Evolutionary conservation across 2,329 filamentous ascomycete species (phyloP).

Genomic region (Cryphonectria naterciae): DNA sequence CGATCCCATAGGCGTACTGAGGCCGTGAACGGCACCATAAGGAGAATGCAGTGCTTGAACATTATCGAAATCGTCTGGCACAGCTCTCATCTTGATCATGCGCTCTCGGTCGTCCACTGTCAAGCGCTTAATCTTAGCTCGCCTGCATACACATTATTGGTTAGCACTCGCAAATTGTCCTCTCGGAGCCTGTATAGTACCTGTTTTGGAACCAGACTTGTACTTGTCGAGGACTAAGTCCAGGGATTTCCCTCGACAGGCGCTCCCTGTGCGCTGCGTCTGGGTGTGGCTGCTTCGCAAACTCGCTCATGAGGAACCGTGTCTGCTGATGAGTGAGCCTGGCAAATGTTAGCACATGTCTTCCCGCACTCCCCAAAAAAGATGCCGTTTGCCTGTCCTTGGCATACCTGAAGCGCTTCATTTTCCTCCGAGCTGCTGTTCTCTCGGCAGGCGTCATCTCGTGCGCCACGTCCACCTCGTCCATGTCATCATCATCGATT

Average conservation of each 20-base stretch:
- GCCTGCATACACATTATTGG: slow-evolving; percentile 45
- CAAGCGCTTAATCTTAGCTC: slow-evolving; percentile 73
- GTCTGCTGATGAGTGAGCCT: slow-evolving; percentile 96
- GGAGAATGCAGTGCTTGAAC: slow-evolving; percentile 70
- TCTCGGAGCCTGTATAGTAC: slow-evolving; percentile 52
- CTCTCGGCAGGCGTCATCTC: slow-evolving; percentile 61
- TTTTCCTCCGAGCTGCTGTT: slow-evolving; percentile 63
- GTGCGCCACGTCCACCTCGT: slow-evolving; percentile 49
- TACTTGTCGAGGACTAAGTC: slow-evolving; percentile 87
- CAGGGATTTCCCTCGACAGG: slow-evolving; percentile 86
- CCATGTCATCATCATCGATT: slow-evolving; percentile 63
- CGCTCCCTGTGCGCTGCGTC: slow-evolving; percentile 89
- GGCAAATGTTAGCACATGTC: slow-evolving; percentile 37
- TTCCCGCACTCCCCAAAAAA: not conserved
- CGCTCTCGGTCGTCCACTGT: slow-evolving; percentile 71
- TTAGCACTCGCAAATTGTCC: slow-evolving; percentile 28
- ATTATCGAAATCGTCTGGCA: slow-evolving; percentile 73
- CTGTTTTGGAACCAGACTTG: slow-evolving; percentile 99
- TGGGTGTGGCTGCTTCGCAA: slow-evolving; percentile 90
- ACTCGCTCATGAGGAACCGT: slow-evolving; percentile 96
- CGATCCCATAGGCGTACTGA: slow-evolving; percentile 53
- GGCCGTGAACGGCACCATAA: slow-evolving; percentile 63
- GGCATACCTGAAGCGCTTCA: slow-evolving; percentile 78
- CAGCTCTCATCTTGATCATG: slow-evolving; percentile 73
- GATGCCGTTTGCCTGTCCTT: slow-evolving; percentile 9